These are phyloP conservation scores for Daldinia loculata DNA, from an alignment of 495 filamentous ascomycete genomes.

Conservation along the genomic window DNA sequence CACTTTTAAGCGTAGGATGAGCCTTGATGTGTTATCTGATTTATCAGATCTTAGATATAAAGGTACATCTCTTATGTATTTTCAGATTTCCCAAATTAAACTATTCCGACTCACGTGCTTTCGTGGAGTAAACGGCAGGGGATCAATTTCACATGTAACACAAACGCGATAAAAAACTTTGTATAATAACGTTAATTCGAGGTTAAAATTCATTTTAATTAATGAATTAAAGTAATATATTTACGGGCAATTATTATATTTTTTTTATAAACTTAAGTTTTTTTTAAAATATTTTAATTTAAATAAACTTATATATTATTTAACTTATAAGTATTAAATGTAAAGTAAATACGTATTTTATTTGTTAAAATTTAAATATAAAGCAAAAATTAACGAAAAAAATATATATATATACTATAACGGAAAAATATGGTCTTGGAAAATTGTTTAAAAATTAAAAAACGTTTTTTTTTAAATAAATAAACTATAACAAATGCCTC, in stretches of 20 bases:
- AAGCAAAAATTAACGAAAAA: too few relatives aligned
- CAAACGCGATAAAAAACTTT: neutral
- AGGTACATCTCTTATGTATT: conserved; percentile 25
- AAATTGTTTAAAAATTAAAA: too few relatives aligned
- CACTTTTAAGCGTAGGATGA: conserved; percentile 15
- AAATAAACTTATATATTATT: too few relatives aligned
- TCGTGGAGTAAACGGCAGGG: conserved; percentile 16
- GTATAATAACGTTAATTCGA: neutral
- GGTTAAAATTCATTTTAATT: neutral
- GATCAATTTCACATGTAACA: neutral
- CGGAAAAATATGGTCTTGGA: too few relatives aligned
- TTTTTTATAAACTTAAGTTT: neutral
- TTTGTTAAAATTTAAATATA: too few relatives aligned
- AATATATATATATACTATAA: too few relatives aligned
- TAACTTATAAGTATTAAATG: too few relatives aligned
- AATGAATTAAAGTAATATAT: neutral
- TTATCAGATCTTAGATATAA: conserved; percentile 7
- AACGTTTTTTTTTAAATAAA: too few relatives aligned
- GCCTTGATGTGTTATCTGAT: neutral
- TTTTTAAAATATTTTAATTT: neutral
- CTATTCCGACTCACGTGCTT: conserved; percentile 27
- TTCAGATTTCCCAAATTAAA: conserved; percentile 4
- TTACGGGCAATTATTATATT: neutral
- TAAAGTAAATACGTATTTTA: too few relatives aligned
- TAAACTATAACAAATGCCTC: too few relatives aligned